Evolutionary conservation across 2,329 filamentous ascomycete species (phyloP).

Genomic region (Rosellinia necatrix): DNA sequence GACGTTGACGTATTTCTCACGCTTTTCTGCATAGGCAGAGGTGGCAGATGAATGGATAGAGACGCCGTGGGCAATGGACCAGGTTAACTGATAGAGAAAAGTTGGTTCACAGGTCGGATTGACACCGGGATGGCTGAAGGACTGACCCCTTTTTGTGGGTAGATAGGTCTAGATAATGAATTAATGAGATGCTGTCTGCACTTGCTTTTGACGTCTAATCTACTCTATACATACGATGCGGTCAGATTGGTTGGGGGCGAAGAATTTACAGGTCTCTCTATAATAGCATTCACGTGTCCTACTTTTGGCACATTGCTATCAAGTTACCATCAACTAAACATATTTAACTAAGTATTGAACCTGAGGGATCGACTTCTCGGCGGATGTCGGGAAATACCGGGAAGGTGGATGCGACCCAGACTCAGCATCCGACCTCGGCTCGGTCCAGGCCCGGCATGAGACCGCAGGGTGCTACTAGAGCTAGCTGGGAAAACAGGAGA

Average conservation of each 20-base stretch:
- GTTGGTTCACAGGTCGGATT: not conserved
- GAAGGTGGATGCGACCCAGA: not conserved
- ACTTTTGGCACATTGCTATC: no score
- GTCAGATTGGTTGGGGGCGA: not conserved
- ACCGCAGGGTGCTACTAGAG: not conserved
- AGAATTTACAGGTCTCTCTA: not conserved
- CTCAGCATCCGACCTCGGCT: constrained; percentile 26
- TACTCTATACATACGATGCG: no score
- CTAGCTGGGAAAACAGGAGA: not conserved
- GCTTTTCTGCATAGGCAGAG: constrained; percentile 16
- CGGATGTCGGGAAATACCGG: constrained; percentile 23
- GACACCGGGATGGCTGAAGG: not conserved
- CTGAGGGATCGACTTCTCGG: constrained; percentile 7
- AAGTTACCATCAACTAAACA: no score
- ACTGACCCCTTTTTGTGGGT: not conserved
- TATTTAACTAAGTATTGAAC: no score
- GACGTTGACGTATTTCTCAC: constrained; percentile 13
- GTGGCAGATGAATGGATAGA: not conserved
- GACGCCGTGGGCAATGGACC: not conserved
- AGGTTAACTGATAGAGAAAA: not conserved
- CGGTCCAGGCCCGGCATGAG: constrained; percentile 1
- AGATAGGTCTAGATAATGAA: constrained; percentile 17
- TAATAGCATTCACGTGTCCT: no score
- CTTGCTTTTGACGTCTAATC: no score
- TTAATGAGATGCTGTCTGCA: constrained; percentile 17